Evolutionary conservation across 2,329 filamentous ascomycete species (phyloP), one percentile per base, ranked within the genome.

Genomic region (Trichoderma brevicompactum): DNA sequence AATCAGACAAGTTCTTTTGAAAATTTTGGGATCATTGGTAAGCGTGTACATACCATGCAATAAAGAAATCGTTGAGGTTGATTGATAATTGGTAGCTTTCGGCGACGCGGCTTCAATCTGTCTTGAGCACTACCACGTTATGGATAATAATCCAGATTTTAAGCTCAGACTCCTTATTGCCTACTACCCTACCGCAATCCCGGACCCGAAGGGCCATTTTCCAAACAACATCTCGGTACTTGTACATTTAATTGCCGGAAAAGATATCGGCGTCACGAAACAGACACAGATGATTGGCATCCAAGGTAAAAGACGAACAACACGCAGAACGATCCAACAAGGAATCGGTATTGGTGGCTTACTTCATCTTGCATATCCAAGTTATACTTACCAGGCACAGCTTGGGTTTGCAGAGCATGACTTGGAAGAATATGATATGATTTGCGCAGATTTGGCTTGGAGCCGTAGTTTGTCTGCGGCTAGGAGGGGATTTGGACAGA

Each of bases 351-450:
- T 74, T 0, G 80, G 80, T 0, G 76, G 77, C 4, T 73, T 70
- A 6, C 66, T 79, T 43, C 68, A 72, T 9, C 69, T 78, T 1
- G 78, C 74, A 0, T 82, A 79, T 49, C 76, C 76, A 0, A 75
- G 75, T 17, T 82, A 81, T 49, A 74, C 76, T 0, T 82, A 82
- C 56, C 67, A 77, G 8, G 79, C 85, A 77, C 78, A 86, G 58
- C 78, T 86, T 0, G 91, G 91, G 0, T 93, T 94, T 68, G 90
- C 90, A 0, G 90, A 93, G 75, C 82, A 83, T 19, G 86, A 92
- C 64, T 74, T 91, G 38, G 87, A 90, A 2, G 85, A 89, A 69
- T 92, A 87, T 70, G 84, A 92, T 68, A 79, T 82, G 9, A 79
- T 90, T 3, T 83, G 84, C 0, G 85, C 89, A 1, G 83, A 84